Base-by-base conservation (phyloP, 2,329 filamentous ascomycete species). In the Epichloe scottii region DNA sequence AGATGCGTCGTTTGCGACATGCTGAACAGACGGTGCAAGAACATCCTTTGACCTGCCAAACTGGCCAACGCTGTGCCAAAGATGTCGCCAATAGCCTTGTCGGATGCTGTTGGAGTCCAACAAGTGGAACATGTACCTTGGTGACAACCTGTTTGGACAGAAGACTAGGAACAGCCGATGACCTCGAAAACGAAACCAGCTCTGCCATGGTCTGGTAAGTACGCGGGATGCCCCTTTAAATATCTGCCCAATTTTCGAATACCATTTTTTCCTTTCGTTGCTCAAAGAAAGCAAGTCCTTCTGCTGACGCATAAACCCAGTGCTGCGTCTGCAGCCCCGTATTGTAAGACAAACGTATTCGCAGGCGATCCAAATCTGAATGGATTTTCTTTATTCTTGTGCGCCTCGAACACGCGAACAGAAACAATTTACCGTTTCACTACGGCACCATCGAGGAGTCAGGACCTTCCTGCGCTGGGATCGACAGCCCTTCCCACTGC, bases 261-360 rank as follows among this genome's bases (percentile, higher is more conserved):
- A 4, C 15, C n/a, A n/a, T 4, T 23, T 46, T 26, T n/a, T 35
- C 14, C 5, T n/a, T 35, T 8, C 5, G 7, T 8, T 33, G 17
- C 10, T 30, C 8, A 30, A 30, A 11, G 34, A 1, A 15, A 4
- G 2, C 15, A 19, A 33, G 14, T 41, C n/a, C 19, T 40, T 15
- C 33, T 46, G 51, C 42, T 48, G 48, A 34, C 44, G n/a, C 26
- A 42, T 12, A 47, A 15, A 33, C 38, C 38, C 30, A 54, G 53
- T 47, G 50, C 51, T 34, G 53, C 43, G 11, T 52, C 51, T 12
- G 45, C 46, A 14, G 49, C 54, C 4, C 57, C 57, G 2, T 58
- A 56, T 41, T 60, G 57, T 49, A 57, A 60, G 51, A 60, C 58
- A 26, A 51, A 60, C 42, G 50, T 58, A 10, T 54, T 59, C 30